Base-by-base conservation (phyloP, 1,284 basidiomycete genomes). In the Ustilago crameri region DNA sequence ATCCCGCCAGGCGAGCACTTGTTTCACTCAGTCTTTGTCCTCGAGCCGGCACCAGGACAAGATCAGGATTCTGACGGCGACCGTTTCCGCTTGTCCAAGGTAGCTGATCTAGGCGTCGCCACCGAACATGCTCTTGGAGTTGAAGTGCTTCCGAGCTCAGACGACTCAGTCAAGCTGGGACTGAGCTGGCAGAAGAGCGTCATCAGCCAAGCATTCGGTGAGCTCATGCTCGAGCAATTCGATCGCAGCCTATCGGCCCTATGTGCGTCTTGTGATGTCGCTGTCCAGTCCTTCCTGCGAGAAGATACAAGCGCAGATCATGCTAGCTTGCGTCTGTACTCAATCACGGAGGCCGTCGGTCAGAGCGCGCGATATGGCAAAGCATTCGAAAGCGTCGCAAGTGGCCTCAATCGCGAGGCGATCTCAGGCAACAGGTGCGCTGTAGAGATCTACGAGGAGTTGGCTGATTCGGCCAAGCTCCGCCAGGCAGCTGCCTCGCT, bases 21-120 rank as follows among this genome's bases (percentile, higher is more conserved):
- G 23, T 82, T 84, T 58, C 70, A 77, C 37, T 75, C 76, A 5
- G 63, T 84, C 22, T 83, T 84, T 53, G 80, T 83, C 26, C 69
- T 84, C 12, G 80, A 82, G 30, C 72, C 76, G 1, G 61, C 61
- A 5, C 46, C 54, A 3, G 24, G 45, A 22, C 50, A 46, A 20
- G 24, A 43, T 5, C 30, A 53, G 15, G 48, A 51, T 5, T 22
- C 10, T 4, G 53, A 22, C 51, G 3, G 18, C 5, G 43, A 44
- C 12, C 22, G 30, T 24, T 67, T 78, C 43, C 51, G 52, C 34
- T 46, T 75, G 38, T 22, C 40, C 15, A 48, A 54, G 32, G n/a
- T 64, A 9, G 57, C 50, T 10, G 79, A 82, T 48, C 59, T 75
- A 2, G 79, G 73, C 15, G 60, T 80, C 5, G 63, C 64, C 14